Base-by-base conservation (phyloP, 805 yeast genomes). In the Jamesozyma spencerorum region DNA sequence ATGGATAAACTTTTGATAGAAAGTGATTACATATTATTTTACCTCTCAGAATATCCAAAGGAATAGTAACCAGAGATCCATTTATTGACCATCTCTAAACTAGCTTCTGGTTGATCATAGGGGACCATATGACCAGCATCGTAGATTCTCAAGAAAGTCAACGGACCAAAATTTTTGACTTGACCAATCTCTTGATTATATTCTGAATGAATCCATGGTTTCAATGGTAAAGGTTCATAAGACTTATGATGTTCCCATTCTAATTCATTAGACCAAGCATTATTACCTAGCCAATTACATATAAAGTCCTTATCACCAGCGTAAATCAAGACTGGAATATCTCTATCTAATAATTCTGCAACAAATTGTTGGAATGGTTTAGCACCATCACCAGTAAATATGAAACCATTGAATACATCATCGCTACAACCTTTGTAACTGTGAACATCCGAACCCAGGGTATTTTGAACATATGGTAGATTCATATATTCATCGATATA, bases 261-360 rank as follows among this genome's bases (percentile, higher is more conserved):
- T 47, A 85, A 66, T 47, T 62, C 69, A 56, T 81, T 72, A 13
- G 87, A 66, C 92, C 94, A 85, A 12, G 84, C 92, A 50, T 75
- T 76, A 65, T 85, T 84, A 49, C 95, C 96, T 48, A 86, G 70
- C 92, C 95, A 86, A 68, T 86, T 86, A 65, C 95, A 86, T 56
- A 86, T 85, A 62, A 74, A 86, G 62, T 86, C 96, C 63, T 86
- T 84, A 61, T 86, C 94, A 56, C 96, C 96, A n/a, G 95, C 95
- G 53, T 86, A 87, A 46, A 85, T 75, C 54, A 87, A 72, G 4
- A 86, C 88, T 15, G 95, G 95, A 36, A 85, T 56, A 19, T 75
- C 81, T 43, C 70, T 62, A 53, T 84, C 80, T 51, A 86, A 70
- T 43, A 86, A 62, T 44, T 80, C 81, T 11, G 80, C 68, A 35